These are phyloP conservation scores for Lithocarpus polystachyus DNA, from an alignment of 306 rosid species.

Conservation along the genomic window DNA sequence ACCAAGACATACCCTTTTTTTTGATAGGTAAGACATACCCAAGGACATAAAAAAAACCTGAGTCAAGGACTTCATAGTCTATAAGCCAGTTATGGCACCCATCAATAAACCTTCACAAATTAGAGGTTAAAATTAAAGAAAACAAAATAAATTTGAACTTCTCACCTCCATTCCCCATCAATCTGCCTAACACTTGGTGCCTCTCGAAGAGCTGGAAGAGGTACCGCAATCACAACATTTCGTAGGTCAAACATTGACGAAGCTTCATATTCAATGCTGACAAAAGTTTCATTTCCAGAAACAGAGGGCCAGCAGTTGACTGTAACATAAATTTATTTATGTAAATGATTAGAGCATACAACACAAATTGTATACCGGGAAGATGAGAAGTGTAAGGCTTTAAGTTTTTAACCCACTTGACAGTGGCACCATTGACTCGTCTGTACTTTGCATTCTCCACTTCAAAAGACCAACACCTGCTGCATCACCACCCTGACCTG, in stretches of 20 bases:
- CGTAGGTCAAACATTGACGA: slow-evolving; percentile 77
- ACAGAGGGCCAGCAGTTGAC: slow-evolving; percentile 99
- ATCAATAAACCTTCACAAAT: background rate
- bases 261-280: slow-evolving; percentile 93
- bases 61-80: background rate
- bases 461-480: slow-evolving; percentile 80
- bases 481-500: slow-evolving; percentile 79
- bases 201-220: slow-evolving; percentile 94
- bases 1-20: background rate
- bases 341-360: slow-evolving; percentile 12
- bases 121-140: background rate
- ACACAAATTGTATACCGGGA: slow-evolving; percentile 9
- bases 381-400: background rate
- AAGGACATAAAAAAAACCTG: background rate
- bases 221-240: slow-evolving; percentile 78
- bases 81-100: background rate
- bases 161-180: slow-evolving; percentile 93
- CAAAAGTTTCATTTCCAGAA: slow-evolving; percentile 95
- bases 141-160: background rate
- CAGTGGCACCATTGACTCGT: slow-evolving; percentile 80
- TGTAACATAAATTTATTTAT: slow-evolving; percentile 39
- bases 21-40: background rate
- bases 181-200: slow-evolving; percentile 82
- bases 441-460: slow-evolving; percentile 93
- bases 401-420: slow-evolving; percentile 51